Evolutionary conservation across 2,329 filamentous ascomycete species (phyloP), one percentile per base, ranked within the genome.

Genomic region (Beauveria bassiana): DNA sequence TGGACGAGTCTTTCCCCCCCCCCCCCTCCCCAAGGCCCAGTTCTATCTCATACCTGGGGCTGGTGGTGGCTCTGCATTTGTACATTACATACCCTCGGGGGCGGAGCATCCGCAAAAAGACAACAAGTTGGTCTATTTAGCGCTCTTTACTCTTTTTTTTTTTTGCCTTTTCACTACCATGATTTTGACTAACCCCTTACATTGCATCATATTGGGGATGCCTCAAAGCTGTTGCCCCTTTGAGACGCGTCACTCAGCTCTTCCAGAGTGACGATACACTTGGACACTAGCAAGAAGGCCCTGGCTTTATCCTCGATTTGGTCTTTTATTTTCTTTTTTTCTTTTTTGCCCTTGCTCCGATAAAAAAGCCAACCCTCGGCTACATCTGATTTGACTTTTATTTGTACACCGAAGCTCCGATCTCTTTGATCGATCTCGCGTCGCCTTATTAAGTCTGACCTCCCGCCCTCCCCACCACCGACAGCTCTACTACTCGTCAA

Each of bases 41-140:
- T 57, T 57, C 45, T 24, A 14, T 50, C 55, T 22, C 26, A 20
- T 38, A 22, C 26, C 24, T 24, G 20, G 20, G 20, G 20, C 20
- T 18, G 43, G 31, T 34, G 12, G 4, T 14, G 40, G n/a, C 46
- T 34, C 31, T 34, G 31, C 34, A 38, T 24, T 24, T 22, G 20
- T 22, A 22, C 20, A 22, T 3, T 31, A 26, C 54, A 28, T 31
- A 26, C 54, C 18, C 20, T 49, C 43, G 43, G 22, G 43, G 56
- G 56, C 56, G 56, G 46, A 59, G 56, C 18, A 45, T 47, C 12
- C 24, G 46, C 26, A 52, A 52, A 59, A 52, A 52, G 52, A 43
- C 26, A 51, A 51, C 1, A 56, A 31, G n/a, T 26, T 31, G 7
- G 34, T 16, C 56, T 24, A 12, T 34, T 34, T 34, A 26, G 56